Evolutionary conservation across 208 protist species (phyloP).

Genomic region (Vickermania spadyakhi): DNA sequence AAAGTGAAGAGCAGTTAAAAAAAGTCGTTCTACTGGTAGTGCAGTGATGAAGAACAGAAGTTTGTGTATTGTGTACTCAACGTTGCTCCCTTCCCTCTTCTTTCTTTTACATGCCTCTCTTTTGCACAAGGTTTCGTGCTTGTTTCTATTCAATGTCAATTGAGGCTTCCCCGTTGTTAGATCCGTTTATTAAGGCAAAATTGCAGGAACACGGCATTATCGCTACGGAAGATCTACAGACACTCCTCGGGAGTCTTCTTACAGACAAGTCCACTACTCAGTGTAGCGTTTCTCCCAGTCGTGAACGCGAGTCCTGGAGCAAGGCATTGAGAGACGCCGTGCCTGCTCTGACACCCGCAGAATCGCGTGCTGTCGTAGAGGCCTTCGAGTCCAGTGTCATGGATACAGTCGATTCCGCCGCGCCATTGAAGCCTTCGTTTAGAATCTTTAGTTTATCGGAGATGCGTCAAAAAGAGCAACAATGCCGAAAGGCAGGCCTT

Average conservation of each 20-base stretch:
- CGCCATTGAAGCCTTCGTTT: background rate
- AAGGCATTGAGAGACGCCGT: no score
- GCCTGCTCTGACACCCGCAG: background rate
- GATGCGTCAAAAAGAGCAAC: background rate
- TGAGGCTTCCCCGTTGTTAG: slow-evolving; percentile 33
- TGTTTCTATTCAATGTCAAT: no score
- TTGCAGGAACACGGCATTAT: slow-evolving; percentile 59
- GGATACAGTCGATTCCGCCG: background rate
- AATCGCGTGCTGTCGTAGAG: background rate
- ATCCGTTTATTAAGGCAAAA: slow-evolving; percentile 49
- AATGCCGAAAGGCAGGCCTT: background rate
- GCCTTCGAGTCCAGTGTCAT: background rate
- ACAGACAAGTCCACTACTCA: background rate
- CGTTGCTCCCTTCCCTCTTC: no score
- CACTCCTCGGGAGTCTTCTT: slow-evolving; percentile 8
- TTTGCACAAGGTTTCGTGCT: no score
- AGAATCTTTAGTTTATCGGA: background rate
- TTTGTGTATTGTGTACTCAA: no score
- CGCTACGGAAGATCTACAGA: slow-evolving; percentile 28
- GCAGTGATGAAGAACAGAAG: no score
- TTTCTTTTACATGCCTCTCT: no score
- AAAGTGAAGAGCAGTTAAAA: no score
- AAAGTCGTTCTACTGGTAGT: no score
- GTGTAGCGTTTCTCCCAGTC: background rate
- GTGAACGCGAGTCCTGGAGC: no score